Percentiles rank a stretch among this genome's conserved stretches.
These are phyloP conservation scores for Panicum hallii DNA, from an alignment of 202 grass and related monocot species.

Conservation along the genomic window DNA sequence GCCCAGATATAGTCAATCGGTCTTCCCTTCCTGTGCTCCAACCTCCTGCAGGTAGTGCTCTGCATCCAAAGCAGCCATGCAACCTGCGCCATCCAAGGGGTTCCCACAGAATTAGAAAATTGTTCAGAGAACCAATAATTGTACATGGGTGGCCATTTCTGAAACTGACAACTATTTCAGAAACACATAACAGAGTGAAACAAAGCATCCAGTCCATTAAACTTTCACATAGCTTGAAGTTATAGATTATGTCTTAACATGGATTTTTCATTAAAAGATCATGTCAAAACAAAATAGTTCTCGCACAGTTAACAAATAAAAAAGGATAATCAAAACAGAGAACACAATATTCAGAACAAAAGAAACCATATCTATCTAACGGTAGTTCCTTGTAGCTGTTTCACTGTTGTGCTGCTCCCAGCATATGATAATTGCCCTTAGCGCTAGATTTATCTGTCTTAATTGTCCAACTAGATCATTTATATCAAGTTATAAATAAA, in stretches of 20 bases:
- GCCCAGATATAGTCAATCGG: slow-evolving; percentile 57
- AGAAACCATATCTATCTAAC: not conserved
- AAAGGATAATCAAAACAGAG: not conserved
- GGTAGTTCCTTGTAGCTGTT: not conserved
- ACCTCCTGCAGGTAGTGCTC: slow-evolving; percentile 91
- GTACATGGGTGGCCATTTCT: not conserved
- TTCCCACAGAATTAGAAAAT: not conserved
- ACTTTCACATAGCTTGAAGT: not conserved
- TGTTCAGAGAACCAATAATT: not conserved
- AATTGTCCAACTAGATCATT: slow-evolving; percentile 10
- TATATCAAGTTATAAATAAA: not conserved
- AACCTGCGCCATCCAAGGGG: slow-evolving; percentile 54
- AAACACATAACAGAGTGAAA: not conserved
- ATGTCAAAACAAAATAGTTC: not conserved
- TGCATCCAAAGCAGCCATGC: slow-evolving; percentile 97
- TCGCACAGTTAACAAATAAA: not conserved
- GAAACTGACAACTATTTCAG: not conserved
- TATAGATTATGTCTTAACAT: not conserved
- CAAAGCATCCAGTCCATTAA: not conserved
- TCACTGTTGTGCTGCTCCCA: not conserved
- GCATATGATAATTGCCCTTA: slow-evolving; percentile 5
- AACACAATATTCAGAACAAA: not conserved
- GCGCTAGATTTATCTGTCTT: not conserved
- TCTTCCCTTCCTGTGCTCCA: slow-evolving; percentile 72
- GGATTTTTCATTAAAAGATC: not conserved